Evolutionary conservation across 148 eudicot genomes (phyloP).

Genomic region (Rhododendron ovatum): DNA sequence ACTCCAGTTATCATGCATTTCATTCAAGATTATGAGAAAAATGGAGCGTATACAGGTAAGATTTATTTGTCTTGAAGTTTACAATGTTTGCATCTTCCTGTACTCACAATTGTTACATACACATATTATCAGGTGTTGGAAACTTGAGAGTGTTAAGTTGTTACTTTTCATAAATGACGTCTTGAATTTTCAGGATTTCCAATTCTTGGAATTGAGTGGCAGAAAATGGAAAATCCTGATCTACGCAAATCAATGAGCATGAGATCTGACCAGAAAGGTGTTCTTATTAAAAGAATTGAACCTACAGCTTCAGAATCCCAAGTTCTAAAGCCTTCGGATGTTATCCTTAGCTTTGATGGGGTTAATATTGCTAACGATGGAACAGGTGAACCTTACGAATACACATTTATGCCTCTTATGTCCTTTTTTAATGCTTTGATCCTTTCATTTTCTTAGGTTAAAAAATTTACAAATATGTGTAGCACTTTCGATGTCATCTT

Average conservation of each 20-base stretch:
- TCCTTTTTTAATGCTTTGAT: background rate
- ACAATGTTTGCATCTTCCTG: background rate
- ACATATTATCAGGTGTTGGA: background rate
- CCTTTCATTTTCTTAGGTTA: background rate
- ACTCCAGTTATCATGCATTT: conserved; percentile 43
- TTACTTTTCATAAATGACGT: background rate
- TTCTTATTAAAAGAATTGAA: conserved; percentile 39
- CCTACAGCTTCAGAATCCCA: conserved; percentile 44
- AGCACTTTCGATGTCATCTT: background rate
- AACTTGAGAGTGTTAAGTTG: background rate
- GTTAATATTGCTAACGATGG: conserved; percentile 44
- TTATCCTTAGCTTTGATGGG: conserved; percentile 49
- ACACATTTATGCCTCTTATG: background rate
- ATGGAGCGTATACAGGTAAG: conserved; percentile 45
- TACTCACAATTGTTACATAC: background rate
- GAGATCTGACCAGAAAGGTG: conserved; percentile 41
- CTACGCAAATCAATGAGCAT: conserved; percentile 40
- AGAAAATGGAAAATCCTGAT: conserved; percentile 49
- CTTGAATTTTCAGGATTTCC: conserved; percentile 33
- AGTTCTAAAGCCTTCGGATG: conserved; percentile 38
- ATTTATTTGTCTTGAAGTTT: background rate
- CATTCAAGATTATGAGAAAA: conserved; percentile 39
- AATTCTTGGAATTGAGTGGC: conserved; percentile 45
- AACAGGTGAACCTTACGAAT: conserved; percentile 26
- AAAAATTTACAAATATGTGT: background rate